phyloP scores from a whole-genome alignment of 164 flowering plant species.

The Aristolochia californica region DNA sequence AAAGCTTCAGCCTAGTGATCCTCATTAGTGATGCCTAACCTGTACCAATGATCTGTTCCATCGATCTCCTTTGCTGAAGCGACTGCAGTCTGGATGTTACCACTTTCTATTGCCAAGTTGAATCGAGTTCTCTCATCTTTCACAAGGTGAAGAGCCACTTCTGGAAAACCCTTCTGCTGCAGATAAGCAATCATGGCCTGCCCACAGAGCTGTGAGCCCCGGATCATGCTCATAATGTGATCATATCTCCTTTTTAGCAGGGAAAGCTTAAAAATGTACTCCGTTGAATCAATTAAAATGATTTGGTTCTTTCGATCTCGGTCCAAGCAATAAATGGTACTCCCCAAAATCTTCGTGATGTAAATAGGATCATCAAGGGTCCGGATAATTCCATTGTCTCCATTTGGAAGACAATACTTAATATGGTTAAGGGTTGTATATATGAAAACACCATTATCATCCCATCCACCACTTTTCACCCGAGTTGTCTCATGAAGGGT shows the following conservation, averaged over 20 bases:
- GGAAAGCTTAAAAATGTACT: slow-evolving; percentile 60
- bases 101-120: slow-evolving; percentile 82
- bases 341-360: slow-evolving; percentile 67
- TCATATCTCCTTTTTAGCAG: slow-evolving; percentile 60
- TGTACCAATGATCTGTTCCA: slow-evolving; percentile 86
- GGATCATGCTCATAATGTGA: slow-evolving; percentile 71
- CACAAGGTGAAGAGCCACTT: slow-evolving; percentile 86
- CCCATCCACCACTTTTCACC: slow-evolving; percentile 92
- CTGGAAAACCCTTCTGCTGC: slow-evolving; percentile 91
- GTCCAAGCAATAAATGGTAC: slow-evolving; percentile 57
- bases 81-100: slow-evolving; percentile 76
- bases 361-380: slow-evolving; percentile 70
- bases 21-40: slow-evolving; percentile 37
- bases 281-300: slow-evolving; percentile 74
- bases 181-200: slow-evolving; percentile 92
- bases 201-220: slow-evolving; percentile 77
- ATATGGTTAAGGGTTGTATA: slow-evolving; percentile 82
- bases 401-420: slow-evolving; percentile 88
- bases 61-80: slow-evolving; percentile 81
- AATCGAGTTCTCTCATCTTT: slow-evolving; percentile 79
- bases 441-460: slow-evolving; percentile 80
- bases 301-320: slow-evolving; percentile 57
- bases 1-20: too few relatives aligned
- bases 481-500: slow-evolving; percentile 92
- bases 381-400: slow-evolving; percentile 65